These are phyloP conservation scores for Globisporangium abappressorium DNA, from an alignment of 352 stramenopile species.

Conservation along the genomic window DNA sequence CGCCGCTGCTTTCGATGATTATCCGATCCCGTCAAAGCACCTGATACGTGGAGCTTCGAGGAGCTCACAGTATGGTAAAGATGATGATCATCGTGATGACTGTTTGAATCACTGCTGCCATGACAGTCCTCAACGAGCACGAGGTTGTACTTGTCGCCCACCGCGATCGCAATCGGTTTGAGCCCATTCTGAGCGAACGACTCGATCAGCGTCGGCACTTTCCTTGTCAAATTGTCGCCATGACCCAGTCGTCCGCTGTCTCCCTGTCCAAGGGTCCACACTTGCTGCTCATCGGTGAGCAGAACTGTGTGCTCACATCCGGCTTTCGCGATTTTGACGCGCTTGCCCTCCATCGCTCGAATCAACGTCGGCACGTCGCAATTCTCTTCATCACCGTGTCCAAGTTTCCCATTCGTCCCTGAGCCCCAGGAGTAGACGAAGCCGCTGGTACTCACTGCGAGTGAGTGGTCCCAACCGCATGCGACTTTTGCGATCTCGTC, in stretches of 20 bases:
- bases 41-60: neutral
- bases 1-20: conserved; percentile 6
- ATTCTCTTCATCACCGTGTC: conserved; percentile 80
- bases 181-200: conserved; percentile 44
- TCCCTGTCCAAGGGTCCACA: conserved; percentile 82
- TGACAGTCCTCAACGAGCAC: conserved; percentile 51
- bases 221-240: conserved; percentile 61
- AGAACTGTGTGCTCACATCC: conserved; percentile 79
- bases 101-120: neutral
- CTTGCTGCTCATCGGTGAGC: conserved; percentile 50
- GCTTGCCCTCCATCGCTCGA: conserved; percentile 39
- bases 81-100: neutral
- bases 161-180: conserved; percentile 68
- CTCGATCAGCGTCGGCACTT: conserved; percentile 57
- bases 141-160: conserved; percentile 87
- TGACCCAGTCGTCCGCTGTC: conserved; percentile 78
- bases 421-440: conserved; percentile 78
- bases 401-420: conserved; percentile 78
- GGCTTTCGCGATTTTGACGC: conserved; percentile 66
- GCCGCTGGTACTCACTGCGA: conserved; percentile 58
- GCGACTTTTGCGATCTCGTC: conserved; percentile 64
- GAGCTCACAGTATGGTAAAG: neutral
- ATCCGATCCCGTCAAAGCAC: neutral
- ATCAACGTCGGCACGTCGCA: conserved; percentile 61
- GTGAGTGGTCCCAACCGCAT: conserved; percentile 82